phyloP scores from a whole-genome alignment of 2,329 filamentous ascomycete genomes.

The Fonsecaea monophora region DNA sequence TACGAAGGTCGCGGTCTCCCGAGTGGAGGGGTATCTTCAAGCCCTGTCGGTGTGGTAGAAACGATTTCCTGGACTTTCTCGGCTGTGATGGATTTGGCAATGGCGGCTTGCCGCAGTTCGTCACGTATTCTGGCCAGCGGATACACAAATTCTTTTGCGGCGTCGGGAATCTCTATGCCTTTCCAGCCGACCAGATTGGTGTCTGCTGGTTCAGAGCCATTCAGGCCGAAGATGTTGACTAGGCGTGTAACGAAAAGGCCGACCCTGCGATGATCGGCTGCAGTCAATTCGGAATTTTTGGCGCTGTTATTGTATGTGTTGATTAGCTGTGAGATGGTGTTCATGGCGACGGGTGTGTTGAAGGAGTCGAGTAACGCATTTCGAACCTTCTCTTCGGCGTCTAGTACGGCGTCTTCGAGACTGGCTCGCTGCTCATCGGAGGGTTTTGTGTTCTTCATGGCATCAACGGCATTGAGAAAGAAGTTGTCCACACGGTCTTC shows the following conservation, averaged over 20 bases:
- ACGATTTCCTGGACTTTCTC: conserved; percentile 51
- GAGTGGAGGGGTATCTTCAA: conserved; percentile 38
- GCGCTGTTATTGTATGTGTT: conserved; percentile 70
- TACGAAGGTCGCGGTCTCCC: conserved; percentile 38
- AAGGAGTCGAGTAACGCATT: conserved; percentile 81
- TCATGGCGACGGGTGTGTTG: conserved; percentile 81
- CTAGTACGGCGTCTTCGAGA: conserved; percentile 57
- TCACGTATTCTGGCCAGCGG: conserved; percentile 65
- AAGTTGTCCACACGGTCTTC: conserved; percentile 79
- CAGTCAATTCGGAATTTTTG: conserved; percentile 54
- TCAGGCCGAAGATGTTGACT: conserved; percentile 81
- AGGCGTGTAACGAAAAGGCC: conserved; percentile 84
- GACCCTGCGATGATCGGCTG: conserved; percentile 59
- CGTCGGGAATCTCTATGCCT: conserved; percentile 67
- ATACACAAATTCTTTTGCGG: conserved; percentile 66
- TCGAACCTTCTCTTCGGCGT: conserved; percentile 65
- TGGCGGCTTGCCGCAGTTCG: conserved; percentile 63
- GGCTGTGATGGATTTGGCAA: conserved; percentile 52
- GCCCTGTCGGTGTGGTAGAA: conserved; percentile 35
- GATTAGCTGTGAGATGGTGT: conserved; percentile 77
- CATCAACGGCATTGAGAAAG: conserved; percentile 50
- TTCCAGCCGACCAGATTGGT: conserved; percentile 65
- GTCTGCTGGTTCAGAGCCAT: conserved; percentile 48
- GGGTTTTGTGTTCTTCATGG: conserved; percentile 61
- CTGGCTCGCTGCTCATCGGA: conserved; percentile 30